Evolutionary conservation across 2,329 filamentous ascomycete species (phyloP).

Genomic region (Grosmannia serpens): DNA sequence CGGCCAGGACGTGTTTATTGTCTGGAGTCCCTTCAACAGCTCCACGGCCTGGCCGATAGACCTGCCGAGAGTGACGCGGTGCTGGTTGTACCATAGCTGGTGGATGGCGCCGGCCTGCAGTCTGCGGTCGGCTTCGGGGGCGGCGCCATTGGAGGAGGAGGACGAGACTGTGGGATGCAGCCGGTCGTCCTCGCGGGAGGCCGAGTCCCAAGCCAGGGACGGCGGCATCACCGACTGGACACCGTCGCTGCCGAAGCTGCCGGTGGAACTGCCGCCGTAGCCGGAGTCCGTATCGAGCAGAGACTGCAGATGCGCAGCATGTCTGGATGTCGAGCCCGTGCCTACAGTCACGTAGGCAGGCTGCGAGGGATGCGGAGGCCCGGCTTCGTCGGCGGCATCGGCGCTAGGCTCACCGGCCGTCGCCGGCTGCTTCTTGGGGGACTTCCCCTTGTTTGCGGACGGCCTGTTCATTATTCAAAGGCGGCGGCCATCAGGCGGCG

Average conservation of each 20-base stretch:
- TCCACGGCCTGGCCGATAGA: conserved; percentile 83
- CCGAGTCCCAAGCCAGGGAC: conserved; percentile 30
- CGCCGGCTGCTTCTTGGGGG: conserved; percentile 14
- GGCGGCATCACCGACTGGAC: conserved; percentile 15
- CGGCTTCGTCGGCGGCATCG: conserved; percentile 15
- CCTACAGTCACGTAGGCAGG: conserved; percentile 74
- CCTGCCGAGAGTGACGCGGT: conserved; percentile 74
- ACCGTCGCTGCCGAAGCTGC: conserved; percentile 46
- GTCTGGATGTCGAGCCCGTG: conserved; percentile 66
- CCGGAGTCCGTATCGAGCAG: conserved; percentile 83
- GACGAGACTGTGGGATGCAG: conserved; percentile 25
- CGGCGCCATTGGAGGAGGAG: conserved; percentile 11
- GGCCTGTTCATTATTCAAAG: conserved; percentile 44
- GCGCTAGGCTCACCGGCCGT: conserved; percentile 4
- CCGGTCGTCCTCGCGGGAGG: conserved; percentile 33
- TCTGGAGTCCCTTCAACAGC: conserved; percentile 66
- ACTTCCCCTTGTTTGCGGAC: conserved; percentile 45
- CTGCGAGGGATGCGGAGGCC: conserved; percentile 4
- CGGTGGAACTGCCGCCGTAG: conserved; percentile 70
- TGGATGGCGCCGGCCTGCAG: conserved; percentile 73
- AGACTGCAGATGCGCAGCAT: conserved; percentile 68
- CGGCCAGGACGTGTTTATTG: conserved; percentile 86
- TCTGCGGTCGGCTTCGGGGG: conserved; percentile 51
- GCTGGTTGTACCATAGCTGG: conserved; percentile 90
- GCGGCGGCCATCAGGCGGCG: background rate